Percentiles rank a stretch among this genome's conserved stretches.
phyloP scores from a whole-genome alignment of 176 grass and related monocot genomes.

The Eleusine coracana region DNA sequence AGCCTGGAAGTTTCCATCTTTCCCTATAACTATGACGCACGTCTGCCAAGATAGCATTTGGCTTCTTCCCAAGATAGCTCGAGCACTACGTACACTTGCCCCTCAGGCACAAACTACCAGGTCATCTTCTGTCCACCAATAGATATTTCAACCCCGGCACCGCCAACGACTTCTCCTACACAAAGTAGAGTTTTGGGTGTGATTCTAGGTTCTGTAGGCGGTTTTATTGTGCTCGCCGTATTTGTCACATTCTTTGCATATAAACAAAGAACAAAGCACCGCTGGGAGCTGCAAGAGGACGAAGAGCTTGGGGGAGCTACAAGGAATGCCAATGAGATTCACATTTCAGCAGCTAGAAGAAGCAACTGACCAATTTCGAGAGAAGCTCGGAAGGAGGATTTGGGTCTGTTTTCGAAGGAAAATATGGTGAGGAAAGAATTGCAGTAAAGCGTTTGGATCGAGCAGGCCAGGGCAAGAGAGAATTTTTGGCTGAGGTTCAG shows the following conservation, averaged over 20 bases:
- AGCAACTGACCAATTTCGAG: not conserved
- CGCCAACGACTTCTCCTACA: not conserved
- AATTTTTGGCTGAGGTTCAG: conserved; percentile 59
- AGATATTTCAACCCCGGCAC: not conserved
- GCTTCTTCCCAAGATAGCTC: not conserved
- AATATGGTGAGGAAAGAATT: conserved; percentile 2
- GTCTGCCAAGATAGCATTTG: conserved; percentile 10
- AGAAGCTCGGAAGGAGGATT: conserved; percentile 43
- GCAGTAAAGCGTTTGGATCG: conserved; percentile 46
- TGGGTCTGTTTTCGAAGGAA: conserved; percentile 41
- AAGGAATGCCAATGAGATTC: conserved; percentile 5
- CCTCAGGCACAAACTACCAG: conserved; percentile 37
- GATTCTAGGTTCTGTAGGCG: not conserved
- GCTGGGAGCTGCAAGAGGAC: not conserved
- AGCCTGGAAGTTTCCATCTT: not conserved
- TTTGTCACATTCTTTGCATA: not conserved
- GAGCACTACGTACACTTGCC: conserved; percentile 13
- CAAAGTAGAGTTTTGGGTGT: not conserved
- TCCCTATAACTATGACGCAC: not conserved
- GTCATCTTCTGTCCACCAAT: conserved; percentile 46
- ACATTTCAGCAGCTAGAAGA: conserved; percentile 39
- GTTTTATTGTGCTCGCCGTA: not conserved
- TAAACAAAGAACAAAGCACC: not conserved
- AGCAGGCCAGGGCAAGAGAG: conserved; percentile 34
- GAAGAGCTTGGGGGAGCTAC: conserved; percentile 14